Conservation (phyloP, 176 grass and related monocot species). For the Secale cereale region DNA sequence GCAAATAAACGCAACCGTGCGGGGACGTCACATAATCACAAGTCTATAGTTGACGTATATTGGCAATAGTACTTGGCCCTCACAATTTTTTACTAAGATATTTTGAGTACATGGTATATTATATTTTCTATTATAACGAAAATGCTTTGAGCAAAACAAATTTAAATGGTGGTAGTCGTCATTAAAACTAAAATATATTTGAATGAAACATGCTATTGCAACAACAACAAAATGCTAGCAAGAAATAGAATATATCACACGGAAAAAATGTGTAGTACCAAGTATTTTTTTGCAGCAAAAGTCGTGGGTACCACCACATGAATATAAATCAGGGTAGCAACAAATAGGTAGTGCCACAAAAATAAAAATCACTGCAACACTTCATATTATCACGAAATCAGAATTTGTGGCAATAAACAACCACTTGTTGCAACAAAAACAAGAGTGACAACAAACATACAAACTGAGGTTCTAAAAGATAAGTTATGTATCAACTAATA, state of each 20-base stretch:
- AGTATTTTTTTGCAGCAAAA: background rate
- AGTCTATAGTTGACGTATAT: background rate
- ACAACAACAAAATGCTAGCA: background rate
- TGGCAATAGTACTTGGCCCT: background rate
- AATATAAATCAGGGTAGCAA: too few species aligned
- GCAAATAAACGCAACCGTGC: background rate
- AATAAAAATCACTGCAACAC: too few species aligned
- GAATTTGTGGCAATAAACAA: background rate
- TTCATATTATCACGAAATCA: background rate
- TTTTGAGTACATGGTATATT: too few species aligned
- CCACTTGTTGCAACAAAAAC: too few species aligned
- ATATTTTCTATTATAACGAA: too few species aligned
- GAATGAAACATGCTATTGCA: background rate
- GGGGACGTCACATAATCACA: background rate
- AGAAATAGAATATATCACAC: background rate
- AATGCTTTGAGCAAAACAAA: background rate
- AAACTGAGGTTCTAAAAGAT: background rate
- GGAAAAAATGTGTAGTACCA: background rate
- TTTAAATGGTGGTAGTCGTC: background rate
- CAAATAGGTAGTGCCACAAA: background rate
- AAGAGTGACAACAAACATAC: background rate
- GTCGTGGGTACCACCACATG: background rate
- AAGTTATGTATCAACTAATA: too few species aligned
- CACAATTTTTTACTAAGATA: background rate
- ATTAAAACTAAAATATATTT: too few species aligned